A percentile compares a stretch with the other conserved stretches of the same genome.
Conservation (phyloP, 108 stramenopile genomes). For the Conticribra weissflogii region DNA sequence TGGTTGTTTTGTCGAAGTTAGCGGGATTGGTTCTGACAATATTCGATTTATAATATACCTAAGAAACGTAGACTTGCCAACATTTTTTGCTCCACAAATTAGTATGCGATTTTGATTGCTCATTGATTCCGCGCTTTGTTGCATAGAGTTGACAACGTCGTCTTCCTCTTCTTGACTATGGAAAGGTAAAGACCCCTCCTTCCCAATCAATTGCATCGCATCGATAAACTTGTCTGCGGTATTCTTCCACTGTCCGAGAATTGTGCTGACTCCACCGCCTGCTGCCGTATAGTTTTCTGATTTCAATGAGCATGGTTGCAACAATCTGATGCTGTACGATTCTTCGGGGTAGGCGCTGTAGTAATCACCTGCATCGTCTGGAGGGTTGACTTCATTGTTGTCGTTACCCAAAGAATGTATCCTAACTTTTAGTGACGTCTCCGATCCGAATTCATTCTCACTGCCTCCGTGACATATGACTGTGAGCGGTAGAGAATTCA, state of each 20-base stretch:
- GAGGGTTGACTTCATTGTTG: slow-evolving; percentile 2
- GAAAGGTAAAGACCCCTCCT: background rate
- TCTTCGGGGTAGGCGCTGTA: slow-evolving; percentile 35
- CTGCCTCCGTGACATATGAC: slow-evolving; percentile 8
- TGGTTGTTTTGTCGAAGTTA: background rate
- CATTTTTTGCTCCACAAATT: slow-evolving; percentile 91
- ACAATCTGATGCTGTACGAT: slow-evolving; percentile 24
- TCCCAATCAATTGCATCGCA: slow-evolving; percentile 4
- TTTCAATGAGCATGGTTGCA: slow-evolving; percentile 13
- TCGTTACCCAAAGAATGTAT: slow-evolving; percentile 23
- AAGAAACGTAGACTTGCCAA: slow-evolving; percentile 89
- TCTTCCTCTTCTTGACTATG: background rate
- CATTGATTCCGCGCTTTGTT: background rate
- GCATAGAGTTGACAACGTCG: background rate
- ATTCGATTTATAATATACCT: slow-evolving; percentile 83
- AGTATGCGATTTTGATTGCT: slow-evolving; percentile 29
- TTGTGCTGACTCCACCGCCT: slow-evolving; percentile 23
- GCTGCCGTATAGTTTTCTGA: slow-evolving; percentile 17
- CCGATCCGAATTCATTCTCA: background rate
- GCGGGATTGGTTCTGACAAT: slow-evolving; percentile 35
- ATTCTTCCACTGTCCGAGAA: slow-evolving; percentile 53
- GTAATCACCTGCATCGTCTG: slow-evolving; percentile 7
- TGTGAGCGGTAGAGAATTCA: slow-evolving; percentile 37
- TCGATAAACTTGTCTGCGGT: slow-evolving; percentile 46
- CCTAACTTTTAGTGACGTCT: slow-evolving; percentile 11